Evolutionary conservation across 441 rosid genomes (phyloP).

Genomic region (Croton laevigatus): DNA sequence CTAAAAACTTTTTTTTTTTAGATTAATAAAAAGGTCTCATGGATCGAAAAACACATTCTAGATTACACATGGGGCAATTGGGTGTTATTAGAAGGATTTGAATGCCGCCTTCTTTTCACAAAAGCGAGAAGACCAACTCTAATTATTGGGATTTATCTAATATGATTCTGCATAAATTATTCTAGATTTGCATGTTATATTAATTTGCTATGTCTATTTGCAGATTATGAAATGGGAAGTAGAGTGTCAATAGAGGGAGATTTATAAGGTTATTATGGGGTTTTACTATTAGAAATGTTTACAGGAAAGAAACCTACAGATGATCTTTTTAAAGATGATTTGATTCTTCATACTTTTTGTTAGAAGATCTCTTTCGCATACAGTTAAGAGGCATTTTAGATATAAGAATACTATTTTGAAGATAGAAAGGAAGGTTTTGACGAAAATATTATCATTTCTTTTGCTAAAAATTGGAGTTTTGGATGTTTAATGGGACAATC

Average conservation of each 20-base stretch:
- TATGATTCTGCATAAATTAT: too few species aligned
- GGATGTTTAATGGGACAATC: not conserved
- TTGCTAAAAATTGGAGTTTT: not conserved
- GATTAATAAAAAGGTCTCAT: too few species aligned
- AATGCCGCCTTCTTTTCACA: too few species aligned
- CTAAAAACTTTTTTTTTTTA: too few species aligned
- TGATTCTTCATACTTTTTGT: not conserved
- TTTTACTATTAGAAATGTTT: not conserved
- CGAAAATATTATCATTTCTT: not conserved
- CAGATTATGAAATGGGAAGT: not conserved
- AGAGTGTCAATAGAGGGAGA: not conserved
- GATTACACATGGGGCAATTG: too few species aligned
- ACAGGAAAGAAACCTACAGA: constrained; percentile 2
- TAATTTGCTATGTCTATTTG: not conserved
- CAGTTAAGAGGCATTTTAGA: not conserved
- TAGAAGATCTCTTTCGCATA: not conserved
- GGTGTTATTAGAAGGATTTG: too few species aligned
- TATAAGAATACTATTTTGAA: not conserved
- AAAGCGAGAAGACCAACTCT: too few species aligned
- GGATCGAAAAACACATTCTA: too few species aligned
- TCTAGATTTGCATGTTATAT: too few species aligned
- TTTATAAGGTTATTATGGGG: not conserved
- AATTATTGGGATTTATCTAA: too few species aligned
- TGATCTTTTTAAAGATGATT: not conserved
- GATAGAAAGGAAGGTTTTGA: not conserved